Evolutionary conservation across 108 stramenopile genomes (phyloP).

Genomic region (Epipyxis sp.): DNA sequence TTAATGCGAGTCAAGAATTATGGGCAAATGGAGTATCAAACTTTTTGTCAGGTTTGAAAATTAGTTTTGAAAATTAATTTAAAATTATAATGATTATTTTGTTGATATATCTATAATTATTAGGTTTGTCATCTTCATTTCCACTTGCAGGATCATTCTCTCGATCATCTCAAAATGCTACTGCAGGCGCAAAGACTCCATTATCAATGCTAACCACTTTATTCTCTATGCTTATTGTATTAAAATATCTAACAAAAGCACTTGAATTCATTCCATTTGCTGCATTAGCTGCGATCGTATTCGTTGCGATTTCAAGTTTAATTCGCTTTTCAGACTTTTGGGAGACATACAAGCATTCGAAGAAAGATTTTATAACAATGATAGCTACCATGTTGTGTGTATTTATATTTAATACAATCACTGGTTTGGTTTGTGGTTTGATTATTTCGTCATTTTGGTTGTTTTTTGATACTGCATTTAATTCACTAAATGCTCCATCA

Average conservation of each 20-base stretch:
- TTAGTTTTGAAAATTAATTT: no score
- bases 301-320: constrained; percentile 14
- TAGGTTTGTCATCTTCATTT: constrained; percentile 29
- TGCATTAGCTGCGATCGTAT: constrained; percentile 28
- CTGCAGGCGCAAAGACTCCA: constrained; percentile 26
- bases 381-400: background rate
- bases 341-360: constrained; percentile 15
- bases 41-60: constrained; percentile 3
- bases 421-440: constrained; percentile 17
- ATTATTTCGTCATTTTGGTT: background rate
- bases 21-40: constrained; percentile 13
- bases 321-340: constrained; percentile 20
- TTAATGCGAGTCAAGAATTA: constrained; percentile 36
- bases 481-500: background rate
- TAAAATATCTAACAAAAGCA: constrained; percentile 9
- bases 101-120: no score
- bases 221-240: background rate
- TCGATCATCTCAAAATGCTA: constrained; percentile 6
- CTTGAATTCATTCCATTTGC: constrained; percentile 23
- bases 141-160: constrained; percentile 36
- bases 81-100: no score
- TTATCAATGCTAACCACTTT: constrained; percentile 7
- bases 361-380: constrained; percentile 25
- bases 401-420: background rate
- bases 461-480: background rate